phyloP scores from a whole-genome alignment of 169 alveolate species.

The Cryptosporidium sp. region DNA sequence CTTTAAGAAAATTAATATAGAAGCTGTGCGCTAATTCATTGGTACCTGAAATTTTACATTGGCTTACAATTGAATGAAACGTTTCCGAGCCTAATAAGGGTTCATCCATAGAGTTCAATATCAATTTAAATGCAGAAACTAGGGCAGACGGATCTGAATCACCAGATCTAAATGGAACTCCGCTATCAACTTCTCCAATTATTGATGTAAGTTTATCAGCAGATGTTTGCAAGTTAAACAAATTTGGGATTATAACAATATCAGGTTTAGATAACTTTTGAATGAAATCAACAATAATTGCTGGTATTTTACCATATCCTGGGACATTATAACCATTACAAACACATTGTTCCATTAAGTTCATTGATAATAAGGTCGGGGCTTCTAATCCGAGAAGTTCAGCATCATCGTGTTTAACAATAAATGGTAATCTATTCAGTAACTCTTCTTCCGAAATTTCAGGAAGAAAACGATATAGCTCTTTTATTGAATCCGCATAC shows the following conservation, averaged over 20 bases:
- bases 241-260: slow-evolving; percentile 19
- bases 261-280: slow-evolving; percentile 68
- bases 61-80: slow-evolving; percentile 26
- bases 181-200: slow-evolving; percentile 50
- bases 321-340: slow-evolving; percentile 50
- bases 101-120: slow-evolving; percentile 30
- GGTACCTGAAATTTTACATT: slow-evolving; percentile 48
- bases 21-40: slow-evolving; percentile 48
- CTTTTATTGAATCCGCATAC: slow-evolving; percentile 69
- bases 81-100: slow-evolving; percentile 22
- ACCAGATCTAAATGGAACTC: slow-evolving; percentile 61
- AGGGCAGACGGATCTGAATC: slow-evolving; percentile 57
- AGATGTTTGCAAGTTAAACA: slow-evolving; percentile 36
- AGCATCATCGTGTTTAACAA: slow-evolving; percentile 72
- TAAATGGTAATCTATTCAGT: slow-evolving; percentile 23
- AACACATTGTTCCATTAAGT: slow-evolving; percentile 18
- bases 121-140: slow-evolving; percentile 52
- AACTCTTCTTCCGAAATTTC: slow-evolving; percentile 52
- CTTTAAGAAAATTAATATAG: slow-evolving; percentile 38
- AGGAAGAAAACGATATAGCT: slow-evolving; percentile 55
- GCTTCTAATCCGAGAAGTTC: slow-evolving; percentile 36
- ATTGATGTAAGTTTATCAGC: slow-evolving; percentile 30
- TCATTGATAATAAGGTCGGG: slow-evolving; percentile 32
- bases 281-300: slow-evolving; percentile 48
- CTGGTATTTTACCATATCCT: slow-evolving; percentile 53